Base-by-base conservation (phyloP, 2,329 filamentous ascomycete genomes). In the Neofusicoccum sp. region DNA sequence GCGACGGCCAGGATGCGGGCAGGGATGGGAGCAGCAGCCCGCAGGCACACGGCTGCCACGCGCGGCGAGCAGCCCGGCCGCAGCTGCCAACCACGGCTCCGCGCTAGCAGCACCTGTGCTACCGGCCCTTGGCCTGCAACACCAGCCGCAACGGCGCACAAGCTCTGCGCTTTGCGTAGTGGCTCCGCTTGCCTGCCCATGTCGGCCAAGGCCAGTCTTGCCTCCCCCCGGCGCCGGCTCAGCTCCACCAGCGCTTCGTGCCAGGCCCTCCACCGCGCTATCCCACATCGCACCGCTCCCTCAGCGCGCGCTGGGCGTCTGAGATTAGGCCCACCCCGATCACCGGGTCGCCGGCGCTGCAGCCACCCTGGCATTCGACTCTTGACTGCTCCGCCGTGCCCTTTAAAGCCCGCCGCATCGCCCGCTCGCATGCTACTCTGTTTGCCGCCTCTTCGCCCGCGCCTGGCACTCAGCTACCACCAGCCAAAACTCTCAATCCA, bases 201-300 rank as follows among this genome's bases (percentile, higher is more conserved):
- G 49, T 44, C 53, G 45, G 54, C 54, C 43, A 58, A 58, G 43
- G 16, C 54, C 20, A 47, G 41, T 16, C 30, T 20, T 47, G 54
- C 31, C 40, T 24, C 28, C 7, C 49, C 49, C 49, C 49, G 38
- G 49, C 34, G 36, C 16, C 47, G 47, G 31, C 47, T 31, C 47
- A 51, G 28, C 49, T 54, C 49, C 49, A 54, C 49, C 30, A 14
- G 12, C 34, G 26, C 26, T 14, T 7, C 34, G 24, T 36, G 24
- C 49, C 31, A 36, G 20, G 53, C 16, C 41, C 40, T 57, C 28
- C 53, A 57, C 53, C 30, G 33, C 54, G 54, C 33, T 38, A 58
- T 58, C 41, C 54, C 54, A 47, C 54, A 41, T 58, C 40, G 54
- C 41, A 47, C 26, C 30, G 16, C 40, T 14, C 28, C 28, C 16